A percentile compares a stretch with the other conserved stretches of the same genome.
phyloP scores from a whole-genome alignment of 2,329 filamentous ascomycete genomes.

The Colletotrichum cuscutae region DNA sequence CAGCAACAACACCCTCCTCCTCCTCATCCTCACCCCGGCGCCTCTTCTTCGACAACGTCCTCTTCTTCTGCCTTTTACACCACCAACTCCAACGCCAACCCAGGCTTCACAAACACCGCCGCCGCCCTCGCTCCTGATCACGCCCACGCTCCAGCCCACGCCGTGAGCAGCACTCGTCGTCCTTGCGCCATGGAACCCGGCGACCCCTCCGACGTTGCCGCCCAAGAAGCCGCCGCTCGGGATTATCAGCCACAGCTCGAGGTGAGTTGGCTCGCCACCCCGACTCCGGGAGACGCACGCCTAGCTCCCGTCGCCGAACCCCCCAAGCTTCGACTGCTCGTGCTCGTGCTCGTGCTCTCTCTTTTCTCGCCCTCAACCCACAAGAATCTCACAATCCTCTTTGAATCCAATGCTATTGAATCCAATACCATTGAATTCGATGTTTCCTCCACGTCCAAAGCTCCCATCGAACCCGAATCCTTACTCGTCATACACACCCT shows the following conservation, averaged over 20 bases:
- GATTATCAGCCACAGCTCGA: conserved; percentile 68
- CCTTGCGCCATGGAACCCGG: conserved; percentile 38
- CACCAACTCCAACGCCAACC: conserved; percentile 5
- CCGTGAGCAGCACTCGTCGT: conserved; percentile 44
- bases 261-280: conserved; percentile 50
- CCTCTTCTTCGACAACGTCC: conserved; percentile 18
- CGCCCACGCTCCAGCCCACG: conserved; percentile 53
- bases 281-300: not conserved
- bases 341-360: not conserved
- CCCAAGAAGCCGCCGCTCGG: conserved; percentile 69
- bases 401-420: no score
- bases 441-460: not conserved
- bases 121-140: conserved; percentile 1
- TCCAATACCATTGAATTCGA: no score
- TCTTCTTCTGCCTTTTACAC: conserved; percentile 33
- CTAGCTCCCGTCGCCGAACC: not conserved
- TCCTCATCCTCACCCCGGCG: not conserved
- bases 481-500: no score
- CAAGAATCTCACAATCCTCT: no score
- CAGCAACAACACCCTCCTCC: not conserved
- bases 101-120: conserved; percentile 13
- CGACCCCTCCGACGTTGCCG: conserved; percentile 57
- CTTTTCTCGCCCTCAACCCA: conserved; percentile 7
- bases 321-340: not conserved
- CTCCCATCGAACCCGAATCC: not conserved